Base-by-base conservation (phyloP, 2,329 filamentous ascomycete genomes). In the Monosporascus ibericus region DNA sequence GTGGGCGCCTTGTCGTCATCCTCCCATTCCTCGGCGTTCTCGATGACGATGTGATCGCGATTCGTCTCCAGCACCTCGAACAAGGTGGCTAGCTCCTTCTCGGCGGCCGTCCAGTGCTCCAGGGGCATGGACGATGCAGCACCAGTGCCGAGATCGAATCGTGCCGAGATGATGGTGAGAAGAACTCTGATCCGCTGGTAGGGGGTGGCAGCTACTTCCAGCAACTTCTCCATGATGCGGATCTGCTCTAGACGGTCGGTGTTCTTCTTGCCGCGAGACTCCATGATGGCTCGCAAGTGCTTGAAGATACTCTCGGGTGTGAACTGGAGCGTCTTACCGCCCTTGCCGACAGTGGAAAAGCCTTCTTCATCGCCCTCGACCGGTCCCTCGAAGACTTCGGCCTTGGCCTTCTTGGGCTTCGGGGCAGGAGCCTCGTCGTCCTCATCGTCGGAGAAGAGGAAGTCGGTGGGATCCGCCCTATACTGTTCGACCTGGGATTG, bases 251-350 rank as follows among this genome's bases (percentile, higher is more conserved):
- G 69, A 48, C 91, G 87, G 72, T 99, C 94, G 59, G 94, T 96
- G 79, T 97, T 97, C 84, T 99, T 99, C 80, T 96, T 95, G 70
- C 94, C 94, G 77, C 94, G 84, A 54, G 92, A 92, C 77, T 99
- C 94, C 68, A 97, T 80, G 67, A 99, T 97, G 49, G 85, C 83
- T 53, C 92, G 85, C 49, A 99, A 81, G 72, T 97, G 91, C 80
- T 99, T 99, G 72, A 97, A 87, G 67, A 99, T 99, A 71, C 92
- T 94, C 77, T 99, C 94, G 22, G 92, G 88, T 14, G 95, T 99
- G 73, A 95, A 97, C 65, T 89, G 86, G 53, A 97, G 79, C 49
- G 90, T 85, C 71, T 90, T 90, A 60, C 94, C 94, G 62, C 92
- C 90, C 70, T 89, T 89, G 56, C 90, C 90, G 58, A 99, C 90